A percentile compares a stretch with the other conserved stretches of the same genome.
Evolutionary conservation across 139 green algal species (phyloP).

Genomic region (Micractinium conductrix): DNA sequence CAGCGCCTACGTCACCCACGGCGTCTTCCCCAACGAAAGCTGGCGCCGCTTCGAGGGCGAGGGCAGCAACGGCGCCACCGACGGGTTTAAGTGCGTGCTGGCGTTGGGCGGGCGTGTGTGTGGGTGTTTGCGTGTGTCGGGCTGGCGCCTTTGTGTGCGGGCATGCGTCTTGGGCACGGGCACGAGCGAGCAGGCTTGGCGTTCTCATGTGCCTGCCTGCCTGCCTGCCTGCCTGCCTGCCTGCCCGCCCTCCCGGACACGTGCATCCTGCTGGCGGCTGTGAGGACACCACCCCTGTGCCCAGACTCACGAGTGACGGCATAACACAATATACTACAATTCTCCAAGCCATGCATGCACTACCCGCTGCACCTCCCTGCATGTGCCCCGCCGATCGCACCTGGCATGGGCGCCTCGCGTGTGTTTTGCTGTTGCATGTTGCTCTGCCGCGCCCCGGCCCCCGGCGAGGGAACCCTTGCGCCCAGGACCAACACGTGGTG

Average conservation of each 20-base stretch:
- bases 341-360: neutral
- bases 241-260: neutral
- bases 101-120: no score
- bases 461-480: no score
- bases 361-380: neutral
- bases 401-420: no score
- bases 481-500: no score
- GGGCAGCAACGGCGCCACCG: constrained; percentile 40
- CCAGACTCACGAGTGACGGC: neutral
- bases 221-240: neutral
- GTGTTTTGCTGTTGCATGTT: no score
- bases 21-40: constrained; percentile 94
- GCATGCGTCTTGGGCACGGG: neutral
- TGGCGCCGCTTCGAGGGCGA: constrained; percentile 81
- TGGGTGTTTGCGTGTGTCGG: neutral
- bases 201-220: neutral
- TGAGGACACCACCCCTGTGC: neutral
- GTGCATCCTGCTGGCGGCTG: neutral
- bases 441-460: no score
- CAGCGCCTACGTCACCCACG: constrained; percentile 96
- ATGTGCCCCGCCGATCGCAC: no score
- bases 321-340: no score
- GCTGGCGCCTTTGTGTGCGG: neutral
- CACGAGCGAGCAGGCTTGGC: no score
- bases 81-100: constrained; percentile 28